phyloP scores from a whole-genome alignment of 768 basidiomycete species.

The Tylopilus intermedius region DNA sequence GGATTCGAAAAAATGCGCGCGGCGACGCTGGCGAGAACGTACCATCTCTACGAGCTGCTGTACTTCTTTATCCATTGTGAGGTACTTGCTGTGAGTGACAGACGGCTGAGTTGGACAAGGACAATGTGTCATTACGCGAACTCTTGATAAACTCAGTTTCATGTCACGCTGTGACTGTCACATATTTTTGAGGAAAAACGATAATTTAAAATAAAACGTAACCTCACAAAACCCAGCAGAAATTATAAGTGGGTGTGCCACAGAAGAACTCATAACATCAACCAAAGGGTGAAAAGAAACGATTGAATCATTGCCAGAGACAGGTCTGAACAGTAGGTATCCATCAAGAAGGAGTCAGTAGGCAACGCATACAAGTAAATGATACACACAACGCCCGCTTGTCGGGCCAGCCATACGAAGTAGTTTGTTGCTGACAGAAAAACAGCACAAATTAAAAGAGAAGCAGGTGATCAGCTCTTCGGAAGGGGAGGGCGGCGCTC shows the following conservation, averaged over 20 bases:
- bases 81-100: neutral
- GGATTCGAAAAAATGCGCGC: neutral
- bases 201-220: slow-evolving; percentile 7
- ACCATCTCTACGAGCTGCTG: slow-evolving; percentile 65
- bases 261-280: neutral
- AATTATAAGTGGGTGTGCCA: neutral
- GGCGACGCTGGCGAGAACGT: slow-evolving; percentile 7
- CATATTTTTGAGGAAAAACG: neutral
- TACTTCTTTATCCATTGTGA: slow-evolving; percentile 48
- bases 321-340: slow-evolving; percentile 6
- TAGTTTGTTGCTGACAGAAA: slow-evolving; percentile 8
- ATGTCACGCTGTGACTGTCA: slow-evolving; percentile 23
- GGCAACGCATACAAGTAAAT: slow-evolving; percentile 23
- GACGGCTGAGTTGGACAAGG: slow-evolving; percentile 2
- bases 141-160: slow-evolving; percentile 14
- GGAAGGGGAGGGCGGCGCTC: slow-evolving; percentile 21
- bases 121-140: slow-evolving; percentile 20
- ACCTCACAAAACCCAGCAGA: slow-evolving; percentile 11
- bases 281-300: slow-evolving; percentile 7
- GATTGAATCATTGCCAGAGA: slow-evolving; percentile 3
- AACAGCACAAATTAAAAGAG: neutral
- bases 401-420: slow-evolving; percentile 28
- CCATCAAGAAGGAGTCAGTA: slow-evolving; percentile 14
- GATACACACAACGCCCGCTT: slow-evolving; percentile 26
- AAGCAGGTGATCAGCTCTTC: slow-evolving; percentile 21